Evolutionary conservation across 2,329 filamentous ascomycete species (phyloP), one percentile per base, ranked within the genome.

Genomic region (Onygenales sp.): DNA sequence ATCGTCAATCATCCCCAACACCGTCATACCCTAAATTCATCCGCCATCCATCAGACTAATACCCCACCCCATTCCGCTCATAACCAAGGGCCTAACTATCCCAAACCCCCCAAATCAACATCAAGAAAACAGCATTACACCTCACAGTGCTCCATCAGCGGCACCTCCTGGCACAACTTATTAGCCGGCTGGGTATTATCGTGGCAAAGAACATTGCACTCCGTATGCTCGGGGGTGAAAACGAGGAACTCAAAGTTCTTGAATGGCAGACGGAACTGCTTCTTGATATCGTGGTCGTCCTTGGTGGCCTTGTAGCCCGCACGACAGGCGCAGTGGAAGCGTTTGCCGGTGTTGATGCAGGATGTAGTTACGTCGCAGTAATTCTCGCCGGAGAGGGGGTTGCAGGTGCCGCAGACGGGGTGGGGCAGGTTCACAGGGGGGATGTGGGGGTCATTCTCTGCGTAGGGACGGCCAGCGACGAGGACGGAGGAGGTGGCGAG

Each of bases 291-390:
- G 10, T 61, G 54, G 55, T 70, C 64, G 42, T 61, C 7, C 14
- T 53, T 31, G 14, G 64, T 67, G 33, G 69, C 66, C 62, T 72
- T 72, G 58, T 68, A 72, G 41, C 69, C 69, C 17, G 69, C 69
- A 53, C 69, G 69, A 55, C 69, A 72, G 59, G 69, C 69, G 52
- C 69, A 72, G 61, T 72, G 69, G 66, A 71, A 72, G 21, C 62
- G 56, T 5, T 59, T 60, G 49, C 69, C 69, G 1, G 69, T 72
- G 62, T 67, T 72, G 58, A 73, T 74, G 60, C 72, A 74, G 6
- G 72, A 73, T 27, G 72, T 74, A 11, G 70, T 73, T 43, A 69
- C 60, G 55, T 74, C 67, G 58, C 72, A 74, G 55, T 59, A 57
- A 58, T 73, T 73, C 49, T 69, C 46, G 53, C 69, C 69, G 3